A percentile compares a stretch with the other conserved stretches of the same genome.
Conservation (phyloP, 306 rosid species). For the Rosa lucieae region DNA sequence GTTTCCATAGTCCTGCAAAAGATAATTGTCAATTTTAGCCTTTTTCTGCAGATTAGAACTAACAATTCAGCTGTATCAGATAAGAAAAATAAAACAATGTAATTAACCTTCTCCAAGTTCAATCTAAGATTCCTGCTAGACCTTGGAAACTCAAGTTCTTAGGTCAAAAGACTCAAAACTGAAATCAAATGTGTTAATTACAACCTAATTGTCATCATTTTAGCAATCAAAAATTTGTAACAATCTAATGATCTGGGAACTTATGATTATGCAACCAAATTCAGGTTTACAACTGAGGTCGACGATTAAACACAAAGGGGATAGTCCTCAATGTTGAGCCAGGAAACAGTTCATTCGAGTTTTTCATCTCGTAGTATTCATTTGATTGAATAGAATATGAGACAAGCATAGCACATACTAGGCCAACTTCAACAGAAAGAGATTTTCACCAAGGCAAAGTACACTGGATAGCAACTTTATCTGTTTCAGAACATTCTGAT, state of each 20-base stretch:
- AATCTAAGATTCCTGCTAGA: not conserved
- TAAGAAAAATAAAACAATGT: not conserved
- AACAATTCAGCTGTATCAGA: not conserved
- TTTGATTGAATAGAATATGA: not conserved
- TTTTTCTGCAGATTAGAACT: not conserved
- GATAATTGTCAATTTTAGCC: not conserved
- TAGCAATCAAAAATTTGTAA: not conserved
- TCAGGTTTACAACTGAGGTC: not conserved
- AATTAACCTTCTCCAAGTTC: not conserved
- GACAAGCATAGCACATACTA: not conserved
- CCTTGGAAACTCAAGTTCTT: not conserved
- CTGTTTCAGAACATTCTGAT: not conserved
- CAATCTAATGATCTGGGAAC: not conserved
- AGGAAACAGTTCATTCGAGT: not conserved
- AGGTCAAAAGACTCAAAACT: not conserved
- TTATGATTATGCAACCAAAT: not conserved
- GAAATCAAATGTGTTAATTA: not conserved
- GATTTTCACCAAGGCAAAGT: not conserved
- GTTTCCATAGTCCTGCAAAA: conserved; percentile 70
- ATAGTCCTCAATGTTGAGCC: not conserved
- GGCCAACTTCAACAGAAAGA: not conserved
- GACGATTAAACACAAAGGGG: not conserved
- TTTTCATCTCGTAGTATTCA: not conserved
- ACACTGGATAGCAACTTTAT: not conserved
- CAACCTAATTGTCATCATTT: not conserved